Evolutionary conservation across 176 grass and related monocot genomes (phyloP).

Genomic region (Coix lacrymajobi): DNA sequence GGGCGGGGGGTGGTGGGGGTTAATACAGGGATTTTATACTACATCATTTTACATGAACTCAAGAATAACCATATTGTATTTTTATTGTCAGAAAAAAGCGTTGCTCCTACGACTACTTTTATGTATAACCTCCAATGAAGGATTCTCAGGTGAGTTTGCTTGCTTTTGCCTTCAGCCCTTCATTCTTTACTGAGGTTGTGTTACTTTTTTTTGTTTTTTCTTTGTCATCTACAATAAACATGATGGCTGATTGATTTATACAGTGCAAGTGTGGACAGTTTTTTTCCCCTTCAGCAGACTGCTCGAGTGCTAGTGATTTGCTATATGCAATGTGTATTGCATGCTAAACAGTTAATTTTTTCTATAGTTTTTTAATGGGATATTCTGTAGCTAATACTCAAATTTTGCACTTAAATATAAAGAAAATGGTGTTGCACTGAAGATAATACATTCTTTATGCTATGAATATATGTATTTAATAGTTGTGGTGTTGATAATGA

Average conservation of each 20-base stretch:
- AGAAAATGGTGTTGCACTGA: neutral
- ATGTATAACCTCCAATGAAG: conserved; percentile 57
- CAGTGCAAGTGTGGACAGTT: neutral
- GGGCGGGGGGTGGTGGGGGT: no score
- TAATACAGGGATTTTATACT: neutral
- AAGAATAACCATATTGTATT: conserved; percentile 7
- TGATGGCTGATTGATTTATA: neutral
- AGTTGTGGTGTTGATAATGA: neutral
- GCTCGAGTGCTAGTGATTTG: neutral
- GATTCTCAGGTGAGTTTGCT: conserved; percentile 41
- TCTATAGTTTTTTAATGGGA: neutral
- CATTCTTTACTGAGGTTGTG: neutral
- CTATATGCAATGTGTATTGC: neutral
- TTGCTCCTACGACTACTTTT: conserved; percentile 4
- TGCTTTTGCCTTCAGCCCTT: neutral
- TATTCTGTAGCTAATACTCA: neutral
- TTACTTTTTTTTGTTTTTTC: neutral
- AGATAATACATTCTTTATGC: neutral
- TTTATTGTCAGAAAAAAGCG: conserved; percentile 20
- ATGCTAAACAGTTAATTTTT: neutral
- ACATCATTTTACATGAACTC: neutral
- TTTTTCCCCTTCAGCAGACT: conserved; percentile 13
- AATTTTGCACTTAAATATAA: neutral
- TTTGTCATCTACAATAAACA: neutral
- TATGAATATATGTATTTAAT: neutral